Percentiles rank a stretch among this genome's conserved stretches.
Conservation (phyloP, 2,329 filamentous ascomycete species). For the Thyridium curvatum region DNA sequence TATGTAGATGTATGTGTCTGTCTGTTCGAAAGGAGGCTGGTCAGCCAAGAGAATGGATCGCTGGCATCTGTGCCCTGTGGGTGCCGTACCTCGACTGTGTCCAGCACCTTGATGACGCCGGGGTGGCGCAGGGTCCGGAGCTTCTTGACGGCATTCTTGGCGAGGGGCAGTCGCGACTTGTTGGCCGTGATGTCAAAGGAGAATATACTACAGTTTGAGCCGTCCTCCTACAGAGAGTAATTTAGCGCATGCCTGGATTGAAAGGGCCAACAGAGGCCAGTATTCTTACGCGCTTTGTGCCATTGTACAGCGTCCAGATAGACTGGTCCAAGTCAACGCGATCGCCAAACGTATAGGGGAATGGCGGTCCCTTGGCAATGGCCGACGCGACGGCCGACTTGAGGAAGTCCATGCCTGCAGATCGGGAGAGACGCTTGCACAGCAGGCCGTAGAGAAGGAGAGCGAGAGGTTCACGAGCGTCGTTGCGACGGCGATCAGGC, state of each 20-base stretch:
- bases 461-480: not conserved
- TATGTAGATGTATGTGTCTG: conserved; percentile 92
- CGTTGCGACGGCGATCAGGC: not conserved
- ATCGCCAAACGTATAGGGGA: conserved; percentile 90
- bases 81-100: conserved; percentile 75
- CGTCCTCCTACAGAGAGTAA: conserved; percentile 65
- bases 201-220: conserved; percentile 92
- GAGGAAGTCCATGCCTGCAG: conserved; percentile 77
- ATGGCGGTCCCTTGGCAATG: conserved; percentile 89
- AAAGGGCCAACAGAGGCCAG: not conserved
- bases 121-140: conserved; percentile 88
- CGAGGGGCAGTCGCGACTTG: conserved; percentile 74
- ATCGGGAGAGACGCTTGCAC: not conserved
- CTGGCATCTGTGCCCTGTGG: conserved; percentile 4
- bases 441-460: not conserved
- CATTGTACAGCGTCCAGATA: conserved; percentile 95
- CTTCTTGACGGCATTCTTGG: conserved; percentile 91
- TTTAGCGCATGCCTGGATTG: not conserved
- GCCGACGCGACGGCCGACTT: conserved; percentile 96
- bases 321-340: conserved; percentile 87
- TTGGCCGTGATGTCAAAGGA: conserved; percentile 85
- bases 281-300: conserved; percentile 70
- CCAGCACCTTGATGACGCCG: conserved; percentile 87
- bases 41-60: conserved; percentile 9
- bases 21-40: conserved; percentile 43